Evolutionary conservation across 176 grass and related monocot genomes (phyloP), one percentile per base, ranked within the genome.

Genomic region (Paspalum vaginatum): DNA sequence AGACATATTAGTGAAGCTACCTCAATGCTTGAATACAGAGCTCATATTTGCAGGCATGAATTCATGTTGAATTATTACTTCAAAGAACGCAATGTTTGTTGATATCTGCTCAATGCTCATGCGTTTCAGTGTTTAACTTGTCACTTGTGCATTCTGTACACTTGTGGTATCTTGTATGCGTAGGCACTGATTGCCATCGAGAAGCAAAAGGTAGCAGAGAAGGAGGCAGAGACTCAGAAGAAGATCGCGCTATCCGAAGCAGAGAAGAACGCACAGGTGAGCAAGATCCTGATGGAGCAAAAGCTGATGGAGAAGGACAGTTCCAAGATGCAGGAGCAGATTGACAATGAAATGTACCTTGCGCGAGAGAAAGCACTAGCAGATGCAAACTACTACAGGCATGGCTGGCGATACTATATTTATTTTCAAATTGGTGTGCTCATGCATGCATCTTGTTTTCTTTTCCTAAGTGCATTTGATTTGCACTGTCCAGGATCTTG

Each of bases 161-260:
- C 68, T 79, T 61, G 52, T 60, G 21, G 15, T 70, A 20, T 79
- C 40, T 57, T 63, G 58, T 72, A 14, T 75, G 44, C 13, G 25
- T 71, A 99, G 97, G 97, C 87, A 48, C 77, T 99, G 41, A 90
- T 99, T 2, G 93, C 93, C 18, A 96, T 96, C 1, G 91, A 96
- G 83, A 99, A 89, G 77, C 97, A 99, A 84, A 99, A 96, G 74
- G 97, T 99, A 42, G 88, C 87, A 66, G 97, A 99, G 80, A 99
- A 96, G 85, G 97, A 99, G 52, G 97, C 93, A 5, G 97, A 99
- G 81, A 99, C 97, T 46, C 93, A 99, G 68, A 96, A 93, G 83
- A 99, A 96, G 77, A 96, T 99, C 65, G 97, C 97, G 18, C 78
- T 99, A 56, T 91, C 97, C 80, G 91, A 95, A 87, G 97, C 97